Evolutionary conservation across 345 rosid species (phyloP).

Genomic region (Euphorbia lathyris): DNA sequence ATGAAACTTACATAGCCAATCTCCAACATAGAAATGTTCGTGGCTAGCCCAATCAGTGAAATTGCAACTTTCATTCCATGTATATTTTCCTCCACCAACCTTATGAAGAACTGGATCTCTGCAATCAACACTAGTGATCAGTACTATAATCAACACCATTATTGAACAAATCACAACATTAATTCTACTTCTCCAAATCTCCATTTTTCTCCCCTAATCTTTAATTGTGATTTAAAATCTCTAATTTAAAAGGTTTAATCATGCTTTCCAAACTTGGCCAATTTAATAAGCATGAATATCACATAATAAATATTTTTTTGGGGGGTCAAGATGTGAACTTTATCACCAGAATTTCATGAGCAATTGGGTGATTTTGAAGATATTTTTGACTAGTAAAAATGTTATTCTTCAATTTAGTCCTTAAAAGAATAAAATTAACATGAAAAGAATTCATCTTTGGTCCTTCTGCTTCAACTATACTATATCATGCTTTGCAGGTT

Average conservation of each 20-base stretch:
- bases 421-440: neutral
- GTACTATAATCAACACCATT: neutral
- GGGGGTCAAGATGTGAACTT: neutral
- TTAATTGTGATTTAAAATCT: neutral
- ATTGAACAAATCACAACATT: neutral
- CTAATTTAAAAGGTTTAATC: neutral
- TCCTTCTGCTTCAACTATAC: too few relatives aligned
- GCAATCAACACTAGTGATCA: neutral
- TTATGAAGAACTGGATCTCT: constrained; percentile 19
- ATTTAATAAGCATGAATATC: neutral
- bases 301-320: neutral
- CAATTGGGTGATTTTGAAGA: too few relatives aligned
- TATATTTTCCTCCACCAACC: constrained; percentile 26
- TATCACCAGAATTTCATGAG: neutral
- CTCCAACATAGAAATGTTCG: constrained; percentile 21
- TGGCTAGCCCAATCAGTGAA: constrained; percentile 21
- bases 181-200: neutral
- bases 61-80: constrained; percentile 17
- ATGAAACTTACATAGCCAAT: constrained; percentile 26
- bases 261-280: neutral
- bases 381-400: neutral
- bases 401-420: neutral
- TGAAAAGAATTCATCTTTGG: too few relatives aligned
- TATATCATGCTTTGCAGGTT: neutral
- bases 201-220: neutral